These are phyloP conservation scores for Saturnispora zaruensis DNA, from an alignment of 805 yeast genomes.

Conservation along the genomic window DNA sequence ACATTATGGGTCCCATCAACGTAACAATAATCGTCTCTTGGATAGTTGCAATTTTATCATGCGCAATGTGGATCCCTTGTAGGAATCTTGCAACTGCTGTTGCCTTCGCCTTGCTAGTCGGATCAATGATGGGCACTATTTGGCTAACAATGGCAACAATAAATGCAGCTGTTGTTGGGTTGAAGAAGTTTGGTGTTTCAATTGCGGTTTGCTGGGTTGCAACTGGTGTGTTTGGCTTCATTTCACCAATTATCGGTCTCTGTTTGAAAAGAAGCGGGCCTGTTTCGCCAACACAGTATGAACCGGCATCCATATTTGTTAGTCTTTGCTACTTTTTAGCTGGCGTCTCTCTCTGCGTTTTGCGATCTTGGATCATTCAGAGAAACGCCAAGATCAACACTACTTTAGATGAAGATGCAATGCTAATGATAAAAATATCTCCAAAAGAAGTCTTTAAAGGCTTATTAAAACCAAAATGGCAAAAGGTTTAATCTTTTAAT, in stretches of 20 bases:
- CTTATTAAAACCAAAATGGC: background rate
- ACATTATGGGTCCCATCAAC: conserved; percentile 43
- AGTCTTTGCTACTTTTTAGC: conserved; percentile 45
- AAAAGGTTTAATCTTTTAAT: background rate
- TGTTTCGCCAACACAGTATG: conserved; percentile 38
- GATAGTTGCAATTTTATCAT: conserved; percentile 33
- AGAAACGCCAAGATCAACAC: conserved; percentile 31
- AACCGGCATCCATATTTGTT: conserved; percentile 46
- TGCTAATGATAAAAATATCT: background rate
- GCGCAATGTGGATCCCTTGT: conserved; percentile 52
- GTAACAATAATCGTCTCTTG: conserved; percentile 32
- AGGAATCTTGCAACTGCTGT: conserved; percentile 48
- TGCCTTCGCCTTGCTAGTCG: conserved; percentile 44
- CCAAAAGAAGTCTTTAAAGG: background rate
- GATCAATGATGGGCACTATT: conserved; percentile 51
- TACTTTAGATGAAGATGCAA: conserved; percentile 17
- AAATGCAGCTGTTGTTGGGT: conserved; percentile 44
- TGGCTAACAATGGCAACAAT: conserved; percentile 49
- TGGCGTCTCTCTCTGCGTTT: conserved; percentile 32
- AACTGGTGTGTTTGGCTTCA: conserved; percentile 40
- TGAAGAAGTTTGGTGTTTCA: conserved; percentile 42
- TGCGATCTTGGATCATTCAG: conserved; percentile 49
- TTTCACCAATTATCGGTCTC: conserved; percentile 54
- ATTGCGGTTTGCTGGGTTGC: conserved; percentile 41
- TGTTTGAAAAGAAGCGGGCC: conserved; percentile 33